A percentile compares a stretch with the other conserved stretches of the same genome.
Evolutionary conservation across 1,284 basidiomycete genomes (phyloP).

Genomic region (Sporisorium sorghi): DNA sequence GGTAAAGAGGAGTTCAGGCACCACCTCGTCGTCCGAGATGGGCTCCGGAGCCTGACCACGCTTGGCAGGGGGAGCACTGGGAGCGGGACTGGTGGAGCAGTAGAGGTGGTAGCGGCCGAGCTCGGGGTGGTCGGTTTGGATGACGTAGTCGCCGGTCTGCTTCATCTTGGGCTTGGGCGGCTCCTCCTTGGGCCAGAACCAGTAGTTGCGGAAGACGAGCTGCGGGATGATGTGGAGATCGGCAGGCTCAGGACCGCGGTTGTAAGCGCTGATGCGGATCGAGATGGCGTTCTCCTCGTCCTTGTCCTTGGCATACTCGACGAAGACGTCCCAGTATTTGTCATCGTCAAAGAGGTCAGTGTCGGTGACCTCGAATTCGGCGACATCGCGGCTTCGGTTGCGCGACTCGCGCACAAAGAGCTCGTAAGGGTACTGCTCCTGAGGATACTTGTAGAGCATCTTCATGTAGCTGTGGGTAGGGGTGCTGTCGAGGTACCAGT

Average conservation of each 20-base stretch:
- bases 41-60: constrained; percentile 70
- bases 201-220: constrained; percentile 95
- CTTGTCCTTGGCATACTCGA: constrained; percentile 94
- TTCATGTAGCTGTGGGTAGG: constrained; percentile 99
- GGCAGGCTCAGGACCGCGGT: constrained; percentile 94
- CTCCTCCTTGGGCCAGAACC: constrained; percentile 90
- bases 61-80: constrained; percentile 78
- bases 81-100: constrained; percentile 89
- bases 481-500: constrained; percentile 97
- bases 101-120: constrained; percentile 76
- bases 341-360: constrained; percentile 92
- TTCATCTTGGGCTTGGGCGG: constrained; percentile 79
- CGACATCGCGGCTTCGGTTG: constrained; percentile 83
- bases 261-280: constrained; percentile 94
- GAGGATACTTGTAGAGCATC: constrained; percentile 97
- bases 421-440: constrained; percentile 90
- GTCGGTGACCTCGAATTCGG: constrained; percentile 93
- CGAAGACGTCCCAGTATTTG: constrained; percentile 89
- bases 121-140: constrained; percentile 78
- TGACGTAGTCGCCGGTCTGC: constrained; percentile 72
- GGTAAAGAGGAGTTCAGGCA: constrained; percentile 70
- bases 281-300: constrained; percentile 88
- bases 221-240: constrained; percentile 94
- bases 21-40: constrained; percentile 71
- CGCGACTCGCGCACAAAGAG: constrained; percentile 87